Conservation (phyloP, 352 stramenopile genomes). For the Pythium biforme region DNA sequence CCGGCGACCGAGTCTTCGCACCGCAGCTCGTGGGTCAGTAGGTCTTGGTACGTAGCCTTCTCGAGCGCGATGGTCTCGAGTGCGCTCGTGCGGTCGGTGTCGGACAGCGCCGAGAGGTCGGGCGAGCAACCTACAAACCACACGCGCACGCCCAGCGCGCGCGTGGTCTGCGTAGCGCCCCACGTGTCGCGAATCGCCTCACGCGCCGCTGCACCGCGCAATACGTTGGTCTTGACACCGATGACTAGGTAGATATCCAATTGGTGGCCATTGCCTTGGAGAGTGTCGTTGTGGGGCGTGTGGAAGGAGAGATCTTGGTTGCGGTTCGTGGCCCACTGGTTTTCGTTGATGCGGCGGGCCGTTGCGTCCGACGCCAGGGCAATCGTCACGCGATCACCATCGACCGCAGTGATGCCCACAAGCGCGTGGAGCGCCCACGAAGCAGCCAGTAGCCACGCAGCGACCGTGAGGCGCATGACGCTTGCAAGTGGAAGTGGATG, state of each 20-base stretch:
- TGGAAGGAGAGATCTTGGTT: not conserved
- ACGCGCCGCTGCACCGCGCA: constrained; percentile 28
- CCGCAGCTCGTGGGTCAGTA: constrained; percentile 48
- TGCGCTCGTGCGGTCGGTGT: not conserved
- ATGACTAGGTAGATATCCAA: constrained; percentile 19
- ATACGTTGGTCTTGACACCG: constrained; percentile 43
- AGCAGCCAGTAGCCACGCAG: not conserved
- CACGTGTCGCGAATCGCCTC: constrained; percentile 32
- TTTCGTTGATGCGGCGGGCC: not conserved
- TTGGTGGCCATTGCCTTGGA: not conserved
- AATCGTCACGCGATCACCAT: not conserved
- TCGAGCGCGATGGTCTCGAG: constrained; percentile 26
- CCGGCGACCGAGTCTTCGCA: constrained; percentile 45
- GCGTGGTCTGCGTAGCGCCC: constrained; percentile 13
- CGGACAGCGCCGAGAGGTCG: not conserved
- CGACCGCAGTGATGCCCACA: not conserved
- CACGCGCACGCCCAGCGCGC: constrained; percentile 24
- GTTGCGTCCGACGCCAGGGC: not conserved
- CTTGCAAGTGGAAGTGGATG: too few species aligned
- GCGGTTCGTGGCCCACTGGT: not conserved
- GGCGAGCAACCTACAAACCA: constrained; percentile 38
- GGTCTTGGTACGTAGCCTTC: constrained; percentile 38
- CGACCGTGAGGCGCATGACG: too few species aligned
- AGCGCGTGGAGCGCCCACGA: not conserved
- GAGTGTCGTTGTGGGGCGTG: not conserved